phyloP scores from a whole-genome alignment of 257 asterid genomes.

The Solanum microdontum region DNA sequence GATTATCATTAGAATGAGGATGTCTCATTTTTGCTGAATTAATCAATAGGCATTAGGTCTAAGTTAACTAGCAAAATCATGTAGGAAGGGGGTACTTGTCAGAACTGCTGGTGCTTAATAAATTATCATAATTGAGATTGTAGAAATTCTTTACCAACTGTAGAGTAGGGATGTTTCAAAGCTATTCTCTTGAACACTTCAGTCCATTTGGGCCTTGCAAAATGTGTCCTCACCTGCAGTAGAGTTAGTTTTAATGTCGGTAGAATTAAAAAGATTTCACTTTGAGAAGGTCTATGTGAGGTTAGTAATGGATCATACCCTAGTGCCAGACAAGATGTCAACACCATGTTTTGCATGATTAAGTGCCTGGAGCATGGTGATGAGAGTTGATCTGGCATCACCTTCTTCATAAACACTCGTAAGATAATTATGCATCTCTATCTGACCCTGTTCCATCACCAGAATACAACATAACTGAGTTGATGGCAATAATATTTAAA shows the following conservation, averaged over 20 bases:
- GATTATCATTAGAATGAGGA: too few species aligned
- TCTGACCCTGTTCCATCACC: constrained; percentile 54
- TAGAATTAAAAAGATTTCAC: background rate
- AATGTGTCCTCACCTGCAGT: constrained; percentile 59
- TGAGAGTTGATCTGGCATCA: constrained; percentile 87
- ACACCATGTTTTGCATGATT: constrained; percentile 92
- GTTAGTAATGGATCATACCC: constrained; percentile 31
- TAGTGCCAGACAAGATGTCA: constrained; percentile 87
- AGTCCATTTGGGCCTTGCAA: constrained; percentile 46
- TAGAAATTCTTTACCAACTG: constrained; percentile 45
- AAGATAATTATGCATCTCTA: constrained; percentile 91
- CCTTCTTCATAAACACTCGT: constrained; percentile 90
- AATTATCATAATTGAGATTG: background rate
- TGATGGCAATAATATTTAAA: background rate
- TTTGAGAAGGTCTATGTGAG: background rate
- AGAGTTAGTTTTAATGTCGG: background rate
- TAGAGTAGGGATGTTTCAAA: constrained; percentile 60
- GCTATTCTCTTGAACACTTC: constrained; percentile 75
- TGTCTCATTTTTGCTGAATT: background rate
- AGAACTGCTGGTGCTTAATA: background rate
- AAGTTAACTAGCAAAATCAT: background rate
- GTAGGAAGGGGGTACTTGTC: background rate
- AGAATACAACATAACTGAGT: background rate
- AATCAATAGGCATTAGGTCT: background rate
- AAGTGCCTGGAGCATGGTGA: constrained; percentile 92